A percentile compares a stretch with the other conserved stretches of the same genome.
phyloP scores from a whole-genome alignment of 2,329 filamentous ascomycete species.

The Diaporthe ilicicola region DNA sequence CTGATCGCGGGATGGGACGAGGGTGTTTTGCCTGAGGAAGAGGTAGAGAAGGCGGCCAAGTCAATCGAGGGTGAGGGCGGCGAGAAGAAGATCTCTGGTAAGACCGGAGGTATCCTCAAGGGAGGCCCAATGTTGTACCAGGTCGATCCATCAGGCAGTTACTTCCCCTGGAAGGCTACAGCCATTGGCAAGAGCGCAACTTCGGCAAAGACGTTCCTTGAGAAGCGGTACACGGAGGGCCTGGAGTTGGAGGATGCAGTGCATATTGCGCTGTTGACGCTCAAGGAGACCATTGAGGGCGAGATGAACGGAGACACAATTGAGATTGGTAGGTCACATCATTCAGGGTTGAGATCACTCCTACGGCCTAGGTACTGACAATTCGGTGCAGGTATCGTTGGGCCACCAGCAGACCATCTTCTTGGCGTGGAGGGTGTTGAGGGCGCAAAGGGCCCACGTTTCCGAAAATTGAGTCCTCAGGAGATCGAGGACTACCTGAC shows the following conservation, averaged over 20 bases:
- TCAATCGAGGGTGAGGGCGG: conserved; percentile 61
- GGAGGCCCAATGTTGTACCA: conserved; percentile 98
- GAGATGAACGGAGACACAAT: conserved; percentile 99
- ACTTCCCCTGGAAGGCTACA: conserved; percentile 99
- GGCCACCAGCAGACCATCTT: conserved; percentile 90
- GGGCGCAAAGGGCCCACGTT: conserved; percentile 83
- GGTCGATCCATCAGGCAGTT: conserved; percentile 97
- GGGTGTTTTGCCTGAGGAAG: conserved; percentile 86
- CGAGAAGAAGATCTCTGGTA: conserved; percentile 79
- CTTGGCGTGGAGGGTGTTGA: conserved; percentile 91
- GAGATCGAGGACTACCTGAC: conserved; percentile 99
- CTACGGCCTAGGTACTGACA: background rate
- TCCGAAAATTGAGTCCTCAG: conserved; percentile 94
- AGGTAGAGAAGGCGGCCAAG: conserved; percentile 68
- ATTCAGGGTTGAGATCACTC: background rate
- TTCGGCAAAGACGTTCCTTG: conserved; percentile 97
- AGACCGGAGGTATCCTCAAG: conserved; percentile 95
- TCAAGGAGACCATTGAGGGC: conserved; percentile 99
- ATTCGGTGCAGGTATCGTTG: conserved; percentile 78
- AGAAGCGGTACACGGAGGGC: conserved; percentile 98
- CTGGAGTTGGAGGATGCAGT: conserved; percentile 98
- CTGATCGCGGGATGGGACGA: conserved; percentile 98
- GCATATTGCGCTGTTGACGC: conserved; percentile 93
- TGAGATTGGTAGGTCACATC: conserved; percentile 79
- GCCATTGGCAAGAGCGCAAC: conserved; percentile 99